These are phyloP conservation scores for Pterocarpus macrocarpus DNA, from an alignment of 306 rosid genomes.

Conservation along the genomic window DNA sequence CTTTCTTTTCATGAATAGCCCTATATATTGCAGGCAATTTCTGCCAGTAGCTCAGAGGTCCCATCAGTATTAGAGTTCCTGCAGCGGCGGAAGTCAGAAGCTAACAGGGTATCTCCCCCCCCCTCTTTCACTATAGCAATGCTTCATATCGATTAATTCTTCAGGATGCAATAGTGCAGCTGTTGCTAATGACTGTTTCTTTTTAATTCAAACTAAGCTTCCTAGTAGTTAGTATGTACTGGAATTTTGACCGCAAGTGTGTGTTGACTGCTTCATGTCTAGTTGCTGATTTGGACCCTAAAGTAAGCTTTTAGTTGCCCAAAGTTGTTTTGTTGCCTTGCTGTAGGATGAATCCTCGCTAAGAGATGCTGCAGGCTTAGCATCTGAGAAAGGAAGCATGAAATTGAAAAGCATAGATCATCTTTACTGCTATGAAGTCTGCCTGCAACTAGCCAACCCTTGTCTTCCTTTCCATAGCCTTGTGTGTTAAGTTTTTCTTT, in stretches of 20 bases:
- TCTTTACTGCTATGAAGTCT: slow-evolving; percentile 30
- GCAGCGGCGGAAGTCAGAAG: slow-evolving; percentile 92
- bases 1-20: slow-evolving; percentile 39
- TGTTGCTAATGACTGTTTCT: slow-evolving; percentile 25
- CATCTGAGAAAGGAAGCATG: slow-evolving; percentile 13
- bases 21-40: slow-evolving; percentile 74
- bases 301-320: slow-evolving; percentile 14
- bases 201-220: slow-evolving; percentile 34
- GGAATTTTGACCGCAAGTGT: slow-evolving; percentile 25
- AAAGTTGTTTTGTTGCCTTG: slow-evolving; percentile 6
- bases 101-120: slow-evolving; percentile 67
- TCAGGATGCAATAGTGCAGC: slow-evolving; percentile 41
- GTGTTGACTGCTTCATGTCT: not conserved
- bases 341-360: slow-evolving; percentile 28
- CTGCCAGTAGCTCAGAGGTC: slow-evolving; percentile 97
- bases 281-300: slow-evolving; percentile 40
- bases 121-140: not conserved
- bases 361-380: slow-evolving; percentile 31
- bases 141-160: slow-evolving; percentile 37
- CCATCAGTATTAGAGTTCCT: slow-evolving; percentile 92
- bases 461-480: not conserved
- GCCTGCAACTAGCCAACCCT: slow-evolving; percentile 7
- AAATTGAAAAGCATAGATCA: slow-evolving; percentile 13
- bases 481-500: not conserved
- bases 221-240: slow-evolving; percentile 26